A percentile compares a stretch with the other conserved stretches of the same genome.
Conservation (phyloP, 805 yeast genomes). For the Blastobotrys peoriensis region DNA sequence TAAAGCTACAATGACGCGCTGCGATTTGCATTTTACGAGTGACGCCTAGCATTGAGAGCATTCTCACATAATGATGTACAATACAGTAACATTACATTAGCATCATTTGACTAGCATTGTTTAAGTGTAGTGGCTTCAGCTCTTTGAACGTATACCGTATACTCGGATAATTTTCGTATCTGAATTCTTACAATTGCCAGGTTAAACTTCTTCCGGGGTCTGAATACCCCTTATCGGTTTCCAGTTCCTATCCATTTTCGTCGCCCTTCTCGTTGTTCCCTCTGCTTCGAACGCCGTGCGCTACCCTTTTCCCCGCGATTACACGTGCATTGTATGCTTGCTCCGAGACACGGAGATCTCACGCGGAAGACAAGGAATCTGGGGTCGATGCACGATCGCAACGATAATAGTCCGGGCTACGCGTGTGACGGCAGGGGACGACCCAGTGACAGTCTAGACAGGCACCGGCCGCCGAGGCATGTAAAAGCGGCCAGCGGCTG, state of each 20-base stretch:
- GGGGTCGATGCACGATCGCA: neutral
- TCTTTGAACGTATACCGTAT: too few relatives aligned
- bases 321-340: neutral
- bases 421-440: neutral
- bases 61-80: constrained; percentile 1
- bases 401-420: neutral
- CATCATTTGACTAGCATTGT: neutral
- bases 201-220: neutral
- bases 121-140: too few relatives aligned
- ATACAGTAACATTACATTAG: neutral
- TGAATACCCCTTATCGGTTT: neutral
- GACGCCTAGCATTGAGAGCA: too few relatives aligned
- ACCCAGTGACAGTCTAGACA: neutral
- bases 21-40: too few relatives aligned
- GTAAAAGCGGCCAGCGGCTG: too few relatives aligned
- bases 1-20: neutral
- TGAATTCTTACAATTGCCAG: too few relatives aligned
- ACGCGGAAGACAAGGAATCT: neutral
- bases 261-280: neutral
- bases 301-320: neutral
- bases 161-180: too few relatives aligned
- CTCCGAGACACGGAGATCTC: neutral
- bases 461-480: neutral
- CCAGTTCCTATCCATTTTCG: neutral
- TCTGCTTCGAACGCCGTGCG: neutral